These are phyloP conservation scores for Plasmopara muralis DNA, from an alignment of 352 stramenopile genomes.

Conservation along the genomic window DNA sequence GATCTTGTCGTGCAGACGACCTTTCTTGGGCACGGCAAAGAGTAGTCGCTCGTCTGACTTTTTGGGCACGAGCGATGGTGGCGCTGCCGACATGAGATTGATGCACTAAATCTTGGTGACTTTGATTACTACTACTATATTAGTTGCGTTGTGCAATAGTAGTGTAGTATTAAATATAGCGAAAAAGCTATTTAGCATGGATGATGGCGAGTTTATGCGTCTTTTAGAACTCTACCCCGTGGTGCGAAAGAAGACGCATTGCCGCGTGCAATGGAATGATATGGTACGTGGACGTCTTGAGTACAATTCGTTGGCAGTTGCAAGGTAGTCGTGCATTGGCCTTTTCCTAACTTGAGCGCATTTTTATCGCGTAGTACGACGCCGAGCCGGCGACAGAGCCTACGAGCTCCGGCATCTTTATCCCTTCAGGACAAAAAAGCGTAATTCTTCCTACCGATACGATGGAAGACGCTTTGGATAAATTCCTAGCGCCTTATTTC, in stretches of 20 bases:
- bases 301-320: too few relatives aligned
- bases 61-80: constrained; percentile 9
- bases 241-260: constrained; percentile 73
- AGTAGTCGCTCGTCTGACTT: constrained; percentile 62
- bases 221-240: constrained; percentile 68
- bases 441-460: constrained; percentile 37
- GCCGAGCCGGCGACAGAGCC: constrained; percentile 11
- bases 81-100: constrained; percentile 9
- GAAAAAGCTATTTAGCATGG: constrained; percentile 28
- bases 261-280: constrained; percentile 74
- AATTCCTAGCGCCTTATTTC: constrained; percentile 64
- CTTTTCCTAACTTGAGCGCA: background rate
- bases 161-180: background rate
- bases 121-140: background rate
- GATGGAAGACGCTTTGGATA: constrained; percentile 40
- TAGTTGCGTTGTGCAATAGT: background rate
- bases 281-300: constrained; percentile 30
- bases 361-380: constrained; percentile 15
- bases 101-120: too few relatives aligned
- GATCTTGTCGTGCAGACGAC: constrained; percentile 94
- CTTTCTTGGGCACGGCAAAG: constrained; percentile 98
- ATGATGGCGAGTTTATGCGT: constrained; percentile 62
- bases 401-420: constrained; percentile 21
- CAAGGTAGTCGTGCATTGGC: background rate
- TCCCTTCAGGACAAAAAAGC: constrained; percentile 18